These are phyloP conservation scores for Xylaria sp. DNA, from an alignment of 2,329 filamentous ascomycete species.

Conservation along the genomic window DNA sequence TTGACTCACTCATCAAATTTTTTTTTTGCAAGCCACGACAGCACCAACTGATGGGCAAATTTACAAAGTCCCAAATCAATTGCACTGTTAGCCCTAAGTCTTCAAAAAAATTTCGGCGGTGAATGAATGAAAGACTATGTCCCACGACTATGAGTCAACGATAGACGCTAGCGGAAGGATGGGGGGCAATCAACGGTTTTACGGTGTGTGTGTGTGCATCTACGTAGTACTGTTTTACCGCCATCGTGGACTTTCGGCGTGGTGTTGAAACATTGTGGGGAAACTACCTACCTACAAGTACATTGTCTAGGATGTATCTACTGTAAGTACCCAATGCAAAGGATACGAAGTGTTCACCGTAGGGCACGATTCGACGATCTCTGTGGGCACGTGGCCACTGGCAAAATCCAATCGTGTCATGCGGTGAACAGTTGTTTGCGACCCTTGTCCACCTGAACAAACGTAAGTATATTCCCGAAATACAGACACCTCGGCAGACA, in stretches of 20 bases:
- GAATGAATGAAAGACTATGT: background rate
- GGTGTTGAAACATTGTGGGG: conserved; percentile 16
- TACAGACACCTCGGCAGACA: background rate
- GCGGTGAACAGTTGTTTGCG: conserved; percentile 14
- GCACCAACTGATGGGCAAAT: conserved; percentile 12
- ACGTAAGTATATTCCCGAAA: background rate
- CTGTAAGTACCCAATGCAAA: conserved; percentile 27
- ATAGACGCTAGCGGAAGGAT: conserved; percentile 3
- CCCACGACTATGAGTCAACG: conserved; percentile 6
- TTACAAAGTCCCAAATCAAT: conserved; percentile 3
- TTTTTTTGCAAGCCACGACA: conserved; percentile 1
- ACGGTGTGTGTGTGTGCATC: conserved; percentile 7
- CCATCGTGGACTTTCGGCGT: conserved; percentile 11
- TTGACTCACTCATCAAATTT: background rate
- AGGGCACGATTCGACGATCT: conserved; percentile 5
- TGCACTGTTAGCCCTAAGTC: background rate
- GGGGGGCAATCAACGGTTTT: conserved; percentile 12
- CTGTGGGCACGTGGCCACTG: conserved; percentile 22
- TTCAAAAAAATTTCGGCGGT: conserved; percentile 13
- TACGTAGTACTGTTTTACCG: conserved; percentile 9
- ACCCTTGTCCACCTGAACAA: conserved; percentile 8
- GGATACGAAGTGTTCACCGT: background rate
- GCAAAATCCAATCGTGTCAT: conserved; percentile 3
- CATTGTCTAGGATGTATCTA: background rate
- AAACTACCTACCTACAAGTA: no score